Percentiles rank a stretch among this genome's conserved stretches.
Conservation (phyloP, 2,329 filamentous ascomycete species). For the Huntiella moniliformis region DNA sequence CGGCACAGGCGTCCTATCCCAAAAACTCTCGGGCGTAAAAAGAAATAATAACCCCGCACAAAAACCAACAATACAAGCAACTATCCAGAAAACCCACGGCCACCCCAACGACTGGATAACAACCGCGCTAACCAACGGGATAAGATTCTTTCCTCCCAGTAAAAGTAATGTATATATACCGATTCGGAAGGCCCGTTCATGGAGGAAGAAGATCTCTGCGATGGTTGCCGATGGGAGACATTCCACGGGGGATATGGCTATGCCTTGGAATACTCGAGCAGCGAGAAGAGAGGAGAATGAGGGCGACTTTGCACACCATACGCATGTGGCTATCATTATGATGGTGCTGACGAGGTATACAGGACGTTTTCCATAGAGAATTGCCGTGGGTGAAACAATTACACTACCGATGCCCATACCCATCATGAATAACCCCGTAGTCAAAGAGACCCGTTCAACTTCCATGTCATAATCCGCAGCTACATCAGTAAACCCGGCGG, state of each 20-base stretch:
- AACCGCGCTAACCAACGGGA: slow-evolving; percentile 70
- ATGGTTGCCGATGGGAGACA: slow-evolving; percentile 86
- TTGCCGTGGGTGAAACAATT: slow-evolving; percentile 73
- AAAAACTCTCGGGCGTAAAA: slow-evolving; percentile 89
- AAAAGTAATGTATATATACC: slow-evolving; percentile 84
- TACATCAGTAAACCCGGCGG: slow-evolving; percentile 74
- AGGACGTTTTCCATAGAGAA: slow-evolving; percentile 74
- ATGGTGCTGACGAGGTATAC: slow-evolving; percentile 66
- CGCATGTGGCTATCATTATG: slow-evolving; percentile 54
- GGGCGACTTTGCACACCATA: slow-evolving; percentile 78
- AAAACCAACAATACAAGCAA: slow-evolving; percentile 60
- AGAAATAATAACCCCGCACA: slow-evolving; percentile 59
- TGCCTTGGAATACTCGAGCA: slow-evolving; percentile 70
- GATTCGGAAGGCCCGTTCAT: slow-evolving; percentile 80
- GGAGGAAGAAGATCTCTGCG: slow-evolving; percentile 73
- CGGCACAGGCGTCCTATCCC: slow-evolving; percentile 58
- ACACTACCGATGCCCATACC: slow-evolving; percentile 74
- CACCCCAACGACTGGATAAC: slow-evolving; percentile 63
- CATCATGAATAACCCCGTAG: slow-evolving; percentile 87
- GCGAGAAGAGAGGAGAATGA: slow-evolving; percentile 62
- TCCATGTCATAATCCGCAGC: slow-evolving; percentile 45
- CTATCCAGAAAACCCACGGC: slow-evolving; percentile 78
- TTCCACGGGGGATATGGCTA: slow-evolving; percentile 78
- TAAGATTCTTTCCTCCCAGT: slow-evolving; percentile 76
- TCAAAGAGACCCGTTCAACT: slow-evolving; percentile 59